Conservation (phyloP, 108 stramenopile species). For the Nitzschia palea region DNA sequence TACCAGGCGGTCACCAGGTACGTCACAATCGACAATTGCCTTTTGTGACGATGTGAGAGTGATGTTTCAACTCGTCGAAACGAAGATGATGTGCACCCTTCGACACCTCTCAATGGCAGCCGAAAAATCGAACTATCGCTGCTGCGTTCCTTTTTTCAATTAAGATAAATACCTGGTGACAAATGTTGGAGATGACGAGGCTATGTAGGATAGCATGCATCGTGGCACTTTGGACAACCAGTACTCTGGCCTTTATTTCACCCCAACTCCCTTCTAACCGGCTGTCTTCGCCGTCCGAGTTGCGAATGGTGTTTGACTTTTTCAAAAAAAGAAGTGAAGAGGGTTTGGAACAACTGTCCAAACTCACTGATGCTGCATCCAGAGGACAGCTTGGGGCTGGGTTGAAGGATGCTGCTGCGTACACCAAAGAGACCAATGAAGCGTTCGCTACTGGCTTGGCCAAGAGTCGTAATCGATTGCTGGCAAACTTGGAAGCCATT, state of each 20-base stretch:
- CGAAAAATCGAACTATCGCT: too few relatives aligned
- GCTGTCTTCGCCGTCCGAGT: slow-evolving; percentile 22
- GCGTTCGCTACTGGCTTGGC: slow-evolving; percentile 78
- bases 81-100: too few relatives aligned
- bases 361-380: slow-evolving; percentile 37
- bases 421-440: slow-evolving; percentile 48
- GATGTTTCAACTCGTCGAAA: background rate
- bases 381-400: slow-evolving; percentile 53
- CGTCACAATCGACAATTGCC: too few relatives aligned
- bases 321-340: slow-evolving; percentile 69
- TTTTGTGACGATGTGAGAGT: background rate
- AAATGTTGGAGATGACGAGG: too few relatives aligned
- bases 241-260: background rate
- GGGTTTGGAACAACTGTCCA: slow-evolving; percentile 62
- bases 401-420: slow-evolving; percentile 48
- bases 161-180: too few relatives aligned
- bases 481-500: slow-evolving; percentile 63
- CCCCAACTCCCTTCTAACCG: background rate
- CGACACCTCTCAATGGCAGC: too few relatives aligned
- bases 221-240: background rate
- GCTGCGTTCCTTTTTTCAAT: too few relatives aligned
- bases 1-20: too few relatives aligned
- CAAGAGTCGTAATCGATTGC: slow-evolving; percentile 69
- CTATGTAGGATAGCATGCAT: background rate
- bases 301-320: slow-evolving; percentile 80